These are phyloP conservation scores for Pogostemon cablin DNA, from an alignment of 257 asterid species.

Conservation along the genomic window DNA sequence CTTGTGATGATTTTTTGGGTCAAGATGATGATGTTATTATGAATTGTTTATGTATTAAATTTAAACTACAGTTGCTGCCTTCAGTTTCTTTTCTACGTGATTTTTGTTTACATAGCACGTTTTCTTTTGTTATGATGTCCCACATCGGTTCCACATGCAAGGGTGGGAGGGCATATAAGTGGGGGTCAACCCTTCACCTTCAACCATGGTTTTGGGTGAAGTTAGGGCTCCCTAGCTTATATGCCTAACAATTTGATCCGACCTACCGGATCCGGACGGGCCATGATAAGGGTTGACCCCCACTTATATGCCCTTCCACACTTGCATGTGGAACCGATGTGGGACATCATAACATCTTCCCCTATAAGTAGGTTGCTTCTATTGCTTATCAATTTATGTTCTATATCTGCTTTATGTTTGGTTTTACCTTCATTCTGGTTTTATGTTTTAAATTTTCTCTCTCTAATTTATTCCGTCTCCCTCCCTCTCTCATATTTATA, in stretches of 20 bases:
- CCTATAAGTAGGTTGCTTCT: background rate
- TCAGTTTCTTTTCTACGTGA: background rate
- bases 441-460: conserved; percentile 4
- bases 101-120: background rate
- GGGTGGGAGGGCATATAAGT: no score
- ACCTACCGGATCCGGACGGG: no score
- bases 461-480: background rate
- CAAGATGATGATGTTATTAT: no score
- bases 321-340: no score
- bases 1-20: background rate
- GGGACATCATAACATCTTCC: no score
- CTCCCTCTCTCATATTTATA: conserved; percentile 7
- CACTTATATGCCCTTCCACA: no score
- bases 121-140: background rate
- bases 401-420: background rate
- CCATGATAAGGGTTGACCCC: no score
- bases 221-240: no score
- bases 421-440: background rate
- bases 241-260: no score
- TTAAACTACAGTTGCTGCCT: background rate
- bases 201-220: no score
- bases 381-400: background rate
- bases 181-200: no score
- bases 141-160: no score
- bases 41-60: background rate